Conservation (phyloP, 441 rosid genomes). For the Adansonia rubrostipa region DNA sequence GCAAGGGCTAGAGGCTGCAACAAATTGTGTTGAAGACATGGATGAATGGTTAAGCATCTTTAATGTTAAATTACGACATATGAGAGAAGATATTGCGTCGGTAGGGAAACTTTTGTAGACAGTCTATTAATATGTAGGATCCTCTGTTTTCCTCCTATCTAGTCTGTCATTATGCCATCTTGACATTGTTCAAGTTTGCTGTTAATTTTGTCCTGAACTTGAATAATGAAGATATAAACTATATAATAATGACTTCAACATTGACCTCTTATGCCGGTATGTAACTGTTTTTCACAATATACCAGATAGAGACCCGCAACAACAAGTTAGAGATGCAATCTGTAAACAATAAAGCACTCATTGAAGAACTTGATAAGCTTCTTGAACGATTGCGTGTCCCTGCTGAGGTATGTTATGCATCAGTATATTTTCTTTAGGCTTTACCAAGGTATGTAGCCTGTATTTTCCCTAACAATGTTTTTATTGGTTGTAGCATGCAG, state of each 20-base stretch:
- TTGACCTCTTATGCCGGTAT: conserved; percentile 22
- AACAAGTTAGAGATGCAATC: conserved; percentile 98
- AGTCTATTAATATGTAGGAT: conserved; percentile 15
- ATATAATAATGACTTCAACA: conserved; percentile 11
- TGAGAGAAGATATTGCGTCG: conserved; percentile 99
- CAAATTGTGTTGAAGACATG: conserved; percentile 93
- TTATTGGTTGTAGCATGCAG: conserved; percentile 70
- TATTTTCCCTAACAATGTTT: conserved; percentile 32
- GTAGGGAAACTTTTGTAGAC: conserved; percentile 45
- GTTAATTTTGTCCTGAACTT: conserved; percentile 20
- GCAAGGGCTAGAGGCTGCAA: conserved; percentile 96
- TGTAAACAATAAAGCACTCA: conserved; percentile 88
- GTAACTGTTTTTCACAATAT: conserved; percentile 32
- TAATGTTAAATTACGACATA: conserved; percentile 96
- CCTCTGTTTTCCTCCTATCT: conserved; percentile 20
- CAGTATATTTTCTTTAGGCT: conserved; percentile 27
- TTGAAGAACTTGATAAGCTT: conserved; percentile 95
- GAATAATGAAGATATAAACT: conserved; percentile 5
- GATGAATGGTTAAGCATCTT: conserved; percentile 99
- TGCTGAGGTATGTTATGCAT: conserved; percentile 67
- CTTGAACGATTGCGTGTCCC: conserved; percentile 85
- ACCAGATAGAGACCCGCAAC: conserved; percentile 97
- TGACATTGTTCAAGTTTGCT: background rate
- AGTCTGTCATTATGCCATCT: conserved; percentile 15
- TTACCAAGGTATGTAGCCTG: conserved; percentile 17